Conservation (phyloP, 192 early-diverging fungal genomes). For the Coemansia sp. region DNA sequence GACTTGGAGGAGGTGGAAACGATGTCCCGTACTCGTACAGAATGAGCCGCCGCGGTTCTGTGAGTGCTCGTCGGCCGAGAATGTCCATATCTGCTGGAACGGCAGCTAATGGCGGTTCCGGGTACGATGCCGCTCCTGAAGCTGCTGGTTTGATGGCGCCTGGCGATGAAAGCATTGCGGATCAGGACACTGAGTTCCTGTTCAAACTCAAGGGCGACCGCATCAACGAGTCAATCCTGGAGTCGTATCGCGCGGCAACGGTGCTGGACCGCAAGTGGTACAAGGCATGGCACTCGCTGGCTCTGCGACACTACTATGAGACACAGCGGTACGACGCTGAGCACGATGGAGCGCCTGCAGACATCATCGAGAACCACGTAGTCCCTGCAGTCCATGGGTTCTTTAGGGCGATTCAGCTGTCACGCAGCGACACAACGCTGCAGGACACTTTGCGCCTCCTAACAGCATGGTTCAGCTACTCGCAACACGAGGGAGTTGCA, state of each 20-base stretch:
- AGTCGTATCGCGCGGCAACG: constrained; percentile 86
- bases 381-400: constrained; percentile 94
- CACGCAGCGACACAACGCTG: constrained; percentile 80
- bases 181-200: constrained; percentile 25
- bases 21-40: constrained; percentile 12
- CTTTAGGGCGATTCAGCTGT: constrained; percentile 91
- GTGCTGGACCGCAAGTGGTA: constrained; percentile 94
- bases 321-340: constrained; percentile 79
- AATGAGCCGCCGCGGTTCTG: constrained; percentile 12
- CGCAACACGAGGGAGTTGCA: constrained; percentile 86
- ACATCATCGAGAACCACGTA: constrained; percentile 61
- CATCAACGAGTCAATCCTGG: constrained; percentile 66
- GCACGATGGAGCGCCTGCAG: constrained; percentile 59
- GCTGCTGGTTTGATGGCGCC: neutral
- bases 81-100: constrained; percentile 11
- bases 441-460: constrained; percentile 95
- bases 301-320: constrained; percentile 86
- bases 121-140: neutral
- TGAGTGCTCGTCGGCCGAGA: constrained; percentile 10
- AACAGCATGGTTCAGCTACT: constrained; percentile 97
- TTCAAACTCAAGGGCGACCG: constrained; percentile 34
- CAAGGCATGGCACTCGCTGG: constrained; percentile 99
- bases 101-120: neutral
- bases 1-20: neutral
- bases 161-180: constrained; percentile 7